Percentiles rank a stretch among this genome's conserved stretches.
These are phyloP conservation scores for Kwoniella heveanensis DNA, from an alignment of 768 basidiomycete genomes.

Conservation along the genomic window DNA sequence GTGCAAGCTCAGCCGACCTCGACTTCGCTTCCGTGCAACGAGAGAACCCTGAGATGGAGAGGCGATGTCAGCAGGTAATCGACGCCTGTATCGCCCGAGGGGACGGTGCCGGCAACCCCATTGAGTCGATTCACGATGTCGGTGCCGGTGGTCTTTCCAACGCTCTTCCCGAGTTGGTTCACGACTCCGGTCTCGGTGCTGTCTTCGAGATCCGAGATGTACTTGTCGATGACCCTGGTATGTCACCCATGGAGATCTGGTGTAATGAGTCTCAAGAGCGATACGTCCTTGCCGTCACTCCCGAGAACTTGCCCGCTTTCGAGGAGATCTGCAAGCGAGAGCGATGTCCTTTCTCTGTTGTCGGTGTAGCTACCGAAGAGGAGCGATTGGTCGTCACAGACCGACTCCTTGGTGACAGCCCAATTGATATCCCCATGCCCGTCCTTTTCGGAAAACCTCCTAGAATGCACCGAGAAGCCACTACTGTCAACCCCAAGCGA, in stretches of 20 bases:
- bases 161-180: constrained; percentile 93
- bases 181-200: constrained; percentile 90
- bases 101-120: constrained; percentile 65
- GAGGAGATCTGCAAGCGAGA: constrained; percentile 79
- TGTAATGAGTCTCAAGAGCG: constrained; percentile 99
- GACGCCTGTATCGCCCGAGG: constrained; percentile 76
- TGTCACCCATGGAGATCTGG: constrained; percentile 99
- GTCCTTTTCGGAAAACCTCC: constrained; percentile 96
- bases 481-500: constrained; percentile 58
- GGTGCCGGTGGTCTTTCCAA: constrained; percentile 97
- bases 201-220: constrained; percentile 91
- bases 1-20: constrained; percentile 84
- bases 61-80: constrained; percentile 95
- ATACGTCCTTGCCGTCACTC: constrained; percentile 87
- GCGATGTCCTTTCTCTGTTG: constrained; percentile 88
- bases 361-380: constrained; percentile 80
- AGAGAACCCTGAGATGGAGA: constrained; percentile 98
- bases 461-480: constrained; percentile 77
- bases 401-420: constrained; percentile 71
- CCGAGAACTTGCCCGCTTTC: constrained; percentile 66
- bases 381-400: constrained; percentile 88
- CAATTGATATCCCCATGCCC: constrained; percentile 88
- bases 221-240: constrained; percentile 82
- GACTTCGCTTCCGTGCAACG: constrained; percentile 98
- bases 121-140: constrained; percentile 96